phyloP scores from a whole-genome alignment of 306 rosid genomes.

The Citrullus mucosospermus region DNA sequence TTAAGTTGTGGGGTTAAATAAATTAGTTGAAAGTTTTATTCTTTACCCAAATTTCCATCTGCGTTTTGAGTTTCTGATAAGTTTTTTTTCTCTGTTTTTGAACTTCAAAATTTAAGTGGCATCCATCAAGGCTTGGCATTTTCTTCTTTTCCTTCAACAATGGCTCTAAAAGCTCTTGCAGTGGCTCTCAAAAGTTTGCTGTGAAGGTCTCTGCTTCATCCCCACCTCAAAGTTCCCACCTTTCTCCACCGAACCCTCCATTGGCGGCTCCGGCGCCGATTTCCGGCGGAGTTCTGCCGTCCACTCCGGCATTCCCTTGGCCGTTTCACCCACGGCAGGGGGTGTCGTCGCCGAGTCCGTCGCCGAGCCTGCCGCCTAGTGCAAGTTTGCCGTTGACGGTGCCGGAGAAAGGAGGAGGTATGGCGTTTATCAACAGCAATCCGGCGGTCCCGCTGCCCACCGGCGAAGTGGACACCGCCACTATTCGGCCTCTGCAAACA shows the following conservation, averaged over 20 bases:
- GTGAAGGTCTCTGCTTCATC: slow-evolving; percentile 33
- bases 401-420: slow-evolving; percentile 41
- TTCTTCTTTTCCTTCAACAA: slow-evolving; percentile 81
- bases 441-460: slow-evolving; percentile 98
- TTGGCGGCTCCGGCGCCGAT: slow-evolving; percentile 41
- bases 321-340: slow-evolving; percentile 65
- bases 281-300: slow-evolving; percentile 40
- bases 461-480: slow-evolving; percentile 93
- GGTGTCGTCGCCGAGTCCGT: slow-evolving; percentile 22
- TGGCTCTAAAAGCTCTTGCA: slow-evolving; percentile 42
- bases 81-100: slow-evolving; percentile 3
- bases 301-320: slow-evolving; percentile 65
- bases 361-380: slow-evolving; percentile 20
- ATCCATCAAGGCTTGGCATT: slow-evolving; percentile 77
- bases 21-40: background rate
- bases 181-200: slow-evolving; percentile 59
- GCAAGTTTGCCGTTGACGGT: slow-evolving; percentile 35
- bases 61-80: slow-evolving; percentile 2
- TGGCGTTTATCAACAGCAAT: slow-evolving; percentile 86
- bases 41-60: background rate
- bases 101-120: slow-evolving; percentile 43
- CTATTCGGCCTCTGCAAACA: slow-evolving; percentile 60
- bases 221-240: slow-evolving; percentile 13
- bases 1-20: background rate
- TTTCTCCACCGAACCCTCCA: slow-evolving; percentile 37